Evolutionary conservation across 139 green algal genomes (phyloP).

Genomic region (Eudorina sp.): DNA sequence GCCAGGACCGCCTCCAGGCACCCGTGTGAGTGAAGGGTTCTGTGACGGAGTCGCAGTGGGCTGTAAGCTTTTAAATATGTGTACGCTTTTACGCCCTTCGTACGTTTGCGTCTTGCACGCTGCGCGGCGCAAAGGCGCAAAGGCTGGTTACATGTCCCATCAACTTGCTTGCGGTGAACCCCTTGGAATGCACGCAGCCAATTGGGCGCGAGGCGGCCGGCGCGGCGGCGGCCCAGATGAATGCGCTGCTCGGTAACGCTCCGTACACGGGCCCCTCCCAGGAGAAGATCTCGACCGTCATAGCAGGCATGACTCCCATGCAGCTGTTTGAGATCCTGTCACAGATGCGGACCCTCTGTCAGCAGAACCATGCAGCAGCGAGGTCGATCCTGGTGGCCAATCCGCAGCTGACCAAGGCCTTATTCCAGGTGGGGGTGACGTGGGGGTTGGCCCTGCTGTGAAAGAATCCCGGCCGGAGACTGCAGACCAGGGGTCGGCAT

Average conservation of each 20-base stretch:
- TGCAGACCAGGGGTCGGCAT: no score
- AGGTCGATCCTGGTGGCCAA: constrained; percentile 85
- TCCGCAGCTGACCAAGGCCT: constrained; percentile 88
- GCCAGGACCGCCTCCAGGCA: constrained; percentile 12
- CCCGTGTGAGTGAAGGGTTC: not conserved
- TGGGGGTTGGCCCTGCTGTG: no score
- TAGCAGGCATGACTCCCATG: constrained; percentile 65
- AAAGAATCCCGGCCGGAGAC: no score
- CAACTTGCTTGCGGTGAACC: no score
- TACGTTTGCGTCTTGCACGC: no score
- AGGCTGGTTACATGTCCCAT: no score
- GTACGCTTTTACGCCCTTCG: no score
- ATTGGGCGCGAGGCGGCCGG: constrained; percentile 28
- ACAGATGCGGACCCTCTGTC: constrained; percentile 70
- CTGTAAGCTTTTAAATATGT: no score
- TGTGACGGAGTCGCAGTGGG: no score
- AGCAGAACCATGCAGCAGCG: constrained; percentile 67
- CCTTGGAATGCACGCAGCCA: constrained; percentile 5
- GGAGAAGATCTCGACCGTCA: constrained; percentile 46
- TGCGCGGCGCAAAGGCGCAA: no score
- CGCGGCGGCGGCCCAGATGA: constrained; percentile 12
- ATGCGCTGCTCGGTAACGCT: constrained; percentile 45
- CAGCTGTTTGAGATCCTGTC: constrained; percentile 81
- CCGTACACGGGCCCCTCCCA: constrained; percentile 39
- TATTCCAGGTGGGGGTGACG: constrained; percentile 84